Evolutionary conservation across 371 early-diverging fungal species (phyloP).

Genomic region (Thermomucor indicae-seudaticae): DNA sequence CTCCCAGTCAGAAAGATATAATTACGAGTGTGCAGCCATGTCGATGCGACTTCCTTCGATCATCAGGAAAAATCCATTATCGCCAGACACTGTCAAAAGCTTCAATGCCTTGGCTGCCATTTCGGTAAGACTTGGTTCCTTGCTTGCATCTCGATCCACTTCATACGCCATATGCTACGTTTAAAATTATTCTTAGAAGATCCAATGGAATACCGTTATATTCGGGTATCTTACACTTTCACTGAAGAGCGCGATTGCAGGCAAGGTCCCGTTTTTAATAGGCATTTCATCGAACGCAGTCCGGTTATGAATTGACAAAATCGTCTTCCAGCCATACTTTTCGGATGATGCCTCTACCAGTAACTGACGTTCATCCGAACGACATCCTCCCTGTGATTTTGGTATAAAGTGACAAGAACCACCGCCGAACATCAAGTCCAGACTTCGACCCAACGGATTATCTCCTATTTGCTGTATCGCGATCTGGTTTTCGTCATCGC

Average conservation of each 20-base stretch:
- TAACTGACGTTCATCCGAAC: slow-evolving; percentile 67
- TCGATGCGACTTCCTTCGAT: slow-evolving; percentile 94
- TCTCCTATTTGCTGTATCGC: slow-evolving; percentile 84
- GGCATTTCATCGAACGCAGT: slow-evolving; percentile 57
- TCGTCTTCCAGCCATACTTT: slow-evolving; percentile 56
- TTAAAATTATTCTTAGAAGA: neutral
- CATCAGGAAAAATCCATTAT: slow-evolving; percentile 91
- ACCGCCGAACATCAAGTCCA: slow-evolving; percentile 89
- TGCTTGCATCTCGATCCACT: slow-evolving; percentile 70
- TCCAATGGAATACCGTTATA: neutral
- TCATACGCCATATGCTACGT: slow-evolving; percentile 82
- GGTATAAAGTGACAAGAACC: slow-evolving; percentile 84
- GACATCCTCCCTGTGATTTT: slow-evolving; percentile 56
- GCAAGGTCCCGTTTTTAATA: slow-evolving; percentile 42
- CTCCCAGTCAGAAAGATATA: neutral
- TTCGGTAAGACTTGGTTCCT: slow-evolving; percentile 80
- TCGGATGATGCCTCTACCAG: slow-evolving; percentile 48
- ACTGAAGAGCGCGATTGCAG: slow-evolving; percentile 75
- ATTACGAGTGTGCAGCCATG: slow-evolving; percentile 76
- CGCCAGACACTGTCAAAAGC: slow-evolving; percentile 45
- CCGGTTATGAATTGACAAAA: slow-evolving; percentile 51
- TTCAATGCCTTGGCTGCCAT: slow-evolving; percentile 81
- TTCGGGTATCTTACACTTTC: slow-evolving; percentile 32
- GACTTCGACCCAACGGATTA: slow-evolving; percentile 66
- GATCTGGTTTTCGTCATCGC: slow-evolving; percentile 76